A percentile compares a stretch with the other conserved stretches of the same genome.
Conservation (phyloP, 1,284 basidiomycete genomes). For the Malassezia slooffiae region DNA sequence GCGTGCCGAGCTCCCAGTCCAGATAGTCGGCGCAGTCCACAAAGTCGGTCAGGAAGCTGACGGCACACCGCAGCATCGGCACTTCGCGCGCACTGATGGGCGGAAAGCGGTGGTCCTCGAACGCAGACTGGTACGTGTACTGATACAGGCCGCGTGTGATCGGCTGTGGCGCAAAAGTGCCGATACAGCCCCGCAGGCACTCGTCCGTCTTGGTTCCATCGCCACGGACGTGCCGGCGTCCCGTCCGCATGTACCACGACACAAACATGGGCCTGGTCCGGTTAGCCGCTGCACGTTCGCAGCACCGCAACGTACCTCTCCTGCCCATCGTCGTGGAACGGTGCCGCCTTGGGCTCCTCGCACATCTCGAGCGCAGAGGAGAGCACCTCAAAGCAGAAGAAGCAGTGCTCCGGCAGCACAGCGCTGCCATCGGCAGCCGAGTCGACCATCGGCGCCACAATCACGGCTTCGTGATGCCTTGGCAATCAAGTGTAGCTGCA, state of each 20-base stretch:
- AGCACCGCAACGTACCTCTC: constrained; percentile 5
- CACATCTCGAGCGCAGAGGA: constrained; percentile 42
- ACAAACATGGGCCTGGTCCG: constrained; percentile 71
- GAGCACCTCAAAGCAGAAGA: constrained; percentile 52
- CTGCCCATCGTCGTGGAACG: constrained; percentile 9
- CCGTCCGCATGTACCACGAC: constrained; percentile 70
- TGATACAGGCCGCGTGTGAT: constrained; percentile 69
- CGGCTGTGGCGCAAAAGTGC: constrained; percentile 71
- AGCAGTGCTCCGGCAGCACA: constrained; percentile 46
- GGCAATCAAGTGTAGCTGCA: too few species aligned
- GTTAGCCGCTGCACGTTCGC: constrained; percentile 41
- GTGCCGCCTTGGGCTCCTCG: constrained; percentile 6
- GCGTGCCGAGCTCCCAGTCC: constrained; percentile 81
- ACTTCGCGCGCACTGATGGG: constrained; percentile 67
- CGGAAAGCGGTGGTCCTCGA: constrained; percentile 52
- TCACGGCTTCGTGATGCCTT: too few species aligned
- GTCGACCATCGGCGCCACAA: constrained; percentile 14
- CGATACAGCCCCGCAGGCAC: constrained; percentile 82
- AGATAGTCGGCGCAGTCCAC: constrained; percentile 73
- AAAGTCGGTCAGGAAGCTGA: constrained; percentile 86
- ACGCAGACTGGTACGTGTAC: constrained; percentile 63
- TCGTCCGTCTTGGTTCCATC: constrained; percentile 36
- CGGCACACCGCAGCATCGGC: constrained; percentile 67
- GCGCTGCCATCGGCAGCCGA: constrained; percentile 1
- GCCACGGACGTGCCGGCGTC: constrained; percentile 11